Base-by-base conservation (phyloP, 192 early-diverging fungal genomes). In the Podila horticola region DNA sequence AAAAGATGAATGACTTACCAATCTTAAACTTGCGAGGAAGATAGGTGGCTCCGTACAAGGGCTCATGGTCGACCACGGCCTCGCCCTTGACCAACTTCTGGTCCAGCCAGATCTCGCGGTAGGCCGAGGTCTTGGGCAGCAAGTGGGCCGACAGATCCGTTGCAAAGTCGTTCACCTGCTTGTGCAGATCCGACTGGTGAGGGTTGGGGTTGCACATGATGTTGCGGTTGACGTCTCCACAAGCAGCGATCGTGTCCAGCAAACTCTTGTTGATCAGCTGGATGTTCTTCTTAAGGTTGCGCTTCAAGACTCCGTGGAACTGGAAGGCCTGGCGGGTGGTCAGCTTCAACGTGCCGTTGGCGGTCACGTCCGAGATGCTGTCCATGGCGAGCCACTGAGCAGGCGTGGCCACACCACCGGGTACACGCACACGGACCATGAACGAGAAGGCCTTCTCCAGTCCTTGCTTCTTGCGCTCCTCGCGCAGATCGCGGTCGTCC, bases 171-270 rank as follows among this genome's bases (percentile, higher is more conserved):
- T 90, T 87, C 12, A 97, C 89, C 64, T 95, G 89, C 31, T 84
- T 86, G 85, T 98, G 96, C 36, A 97, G 74, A 57, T 93, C 88
- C 30, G 94, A 90, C 67, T 90, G 85, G 31, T 89, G 85, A 79
- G 95, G 95, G 83, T 95, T 94, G 67, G 96, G 94, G 79, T 93
- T 95, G 79, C 94, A 93, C 83, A 97, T 96, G 67, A 98, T 95
- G 88, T 97, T 98, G 69, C 97, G 91, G 88, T 98, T 98, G 71
- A 98, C 97, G 85, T 98, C 97, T 68, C 97, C 97, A 84, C 97
- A 98, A 58, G 97, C 97, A 50, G 97, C 97, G 57, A 98, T 90
- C 33, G 96, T 97, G 84, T 96, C 93, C 85, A 98, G 91, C 60
- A 97, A 84, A 29, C 89, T 89, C 67, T 92, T 91, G 87, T 98